A percentile compares a stretch with the other conserved stretches of the same genome.
phyloP scores from a whole-genome alignment of 805 yeast genomes.

The Suhomyces sp. region DNA sequence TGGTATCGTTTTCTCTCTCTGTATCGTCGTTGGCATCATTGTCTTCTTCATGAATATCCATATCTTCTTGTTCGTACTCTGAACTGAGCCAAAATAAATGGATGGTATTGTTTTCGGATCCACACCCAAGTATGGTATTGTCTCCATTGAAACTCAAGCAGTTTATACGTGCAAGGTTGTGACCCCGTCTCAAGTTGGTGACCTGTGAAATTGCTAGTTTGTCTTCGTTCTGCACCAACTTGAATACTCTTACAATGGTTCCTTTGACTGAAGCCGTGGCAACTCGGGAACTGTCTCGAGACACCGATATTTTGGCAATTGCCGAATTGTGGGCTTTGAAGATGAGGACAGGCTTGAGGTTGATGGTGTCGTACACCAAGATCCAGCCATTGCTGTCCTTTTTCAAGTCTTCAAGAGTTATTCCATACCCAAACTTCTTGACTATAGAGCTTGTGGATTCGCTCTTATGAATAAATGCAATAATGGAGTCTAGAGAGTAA shows the following conservation, averaged over 20 bases:
- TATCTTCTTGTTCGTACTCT: slow-evolving; percentile 1
- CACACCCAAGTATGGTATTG: slow-evolving; percentile 35
- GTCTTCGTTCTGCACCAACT: slow-evolving; percentile 13
- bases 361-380: slow-evolving; percentile 38
- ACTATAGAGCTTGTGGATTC: slow-evolving; percentile 8
- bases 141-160: slow-evolving; percentile 35
- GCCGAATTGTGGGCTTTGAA: slow-evolving; percentile 41
- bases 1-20: slow-evolving; percentile 12
- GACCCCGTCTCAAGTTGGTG: slow-evolving; percentile 40
- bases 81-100: slow-evolving; percentile 34
- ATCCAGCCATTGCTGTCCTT: slow-evolving; percentile 36
- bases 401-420: slow-evolving; percentile 28
- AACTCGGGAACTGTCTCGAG: slow-evolving; percentile 25
- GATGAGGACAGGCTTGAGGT: slow-evolving; percentile 28
- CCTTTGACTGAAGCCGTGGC: slow-evolving; percentile 45
- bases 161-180: slow-evolving; percentile 33
- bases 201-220: slow-evolving; percentile 23
- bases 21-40: neutral
- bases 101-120: slow-evolving; percentile 40
- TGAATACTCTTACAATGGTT: slow-evolving; percentile 39
- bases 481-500: slow-evolving; percentile 16
- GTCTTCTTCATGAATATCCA: neutral
- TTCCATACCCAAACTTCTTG: slow-evolving; percentile 5
- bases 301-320: slow-evolving; percentile 30
- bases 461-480: slow-evolving; percentile 26